Conservation (phyloP, 306 rosid genomes). For the Alnus rubra region DNA sequence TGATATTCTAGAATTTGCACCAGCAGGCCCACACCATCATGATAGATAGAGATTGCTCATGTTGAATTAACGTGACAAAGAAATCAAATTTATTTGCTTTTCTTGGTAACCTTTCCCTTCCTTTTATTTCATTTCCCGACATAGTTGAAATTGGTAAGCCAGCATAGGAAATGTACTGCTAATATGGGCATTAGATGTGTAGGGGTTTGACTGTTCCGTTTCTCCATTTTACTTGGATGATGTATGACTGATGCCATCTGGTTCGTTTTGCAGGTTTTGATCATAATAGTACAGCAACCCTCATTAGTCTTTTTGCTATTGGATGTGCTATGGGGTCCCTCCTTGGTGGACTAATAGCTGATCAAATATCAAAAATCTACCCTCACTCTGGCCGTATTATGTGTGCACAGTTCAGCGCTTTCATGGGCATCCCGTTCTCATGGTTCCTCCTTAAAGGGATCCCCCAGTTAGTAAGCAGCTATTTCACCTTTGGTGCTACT, state of each 20-base stretch:
- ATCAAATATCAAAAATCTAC: conserved; percentile 56
- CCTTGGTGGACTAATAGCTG: conserved; percentile 81
- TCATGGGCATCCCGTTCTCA: conserved; percentile 96
- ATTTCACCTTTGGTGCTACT: conserved; percentile 57
- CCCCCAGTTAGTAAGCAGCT: conserved; percentile 84
- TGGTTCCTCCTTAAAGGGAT: conserved; percentile 69
- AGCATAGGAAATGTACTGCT: too few relatives aligned
- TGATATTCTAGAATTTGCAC: neutral
- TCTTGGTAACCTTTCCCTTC: too few relatives aligned
- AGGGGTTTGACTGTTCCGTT: too few relatives aligned
- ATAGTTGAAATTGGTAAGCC: too few relatives aligned
- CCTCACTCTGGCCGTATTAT: conserved; percentile 83
- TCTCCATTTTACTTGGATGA: conserved; percentile 2
- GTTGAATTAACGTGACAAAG: too few relatives aligned
- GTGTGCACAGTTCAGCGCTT: conserved; percentile 96
- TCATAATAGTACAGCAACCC: conserved; percentile 75
- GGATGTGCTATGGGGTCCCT: conserved; percentile 87
- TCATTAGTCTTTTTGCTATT: conserved; percentile 76
- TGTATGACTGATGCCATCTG: conserved; percentile 15
- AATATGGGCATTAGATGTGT: too few relatives aligned
- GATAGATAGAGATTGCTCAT: too few relatives aligned
- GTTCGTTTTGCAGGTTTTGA: conserved; percentile 66
- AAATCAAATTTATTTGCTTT: too few relatives aligned
- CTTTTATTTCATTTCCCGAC: too few relatives aligned
- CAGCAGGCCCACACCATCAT: too few relatives aligned